Evolutionary conservation across 1,284 basidiomycete genomes (phyloP).

Genomic region (Irpex sp.): DNA sequence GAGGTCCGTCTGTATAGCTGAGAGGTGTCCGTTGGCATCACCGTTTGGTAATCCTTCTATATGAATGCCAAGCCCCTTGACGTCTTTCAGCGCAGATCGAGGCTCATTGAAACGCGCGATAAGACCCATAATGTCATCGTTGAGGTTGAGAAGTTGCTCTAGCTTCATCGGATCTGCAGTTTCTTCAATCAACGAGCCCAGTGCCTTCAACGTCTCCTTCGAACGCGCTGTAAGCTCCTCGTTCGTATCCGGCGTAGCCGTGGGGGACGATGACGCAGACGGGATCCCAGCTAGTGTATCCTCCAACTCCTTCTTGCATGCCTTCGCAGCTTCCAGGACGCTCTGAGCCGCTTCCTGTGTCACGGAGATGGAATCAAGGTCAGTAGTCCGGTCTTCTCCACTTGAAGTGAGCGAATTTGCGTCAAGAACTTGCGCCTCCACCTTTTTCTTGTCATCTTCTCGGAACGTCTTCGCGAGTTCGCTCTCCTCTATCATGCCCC

Average conservation of each 20-base stretch:
- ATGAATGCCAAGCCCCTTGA: constrained; percentile 48
- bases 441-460: constrained; percentile 60
- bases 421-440: constrained; percentile 28
- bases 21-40: constrained; percentile 5
- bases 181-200: constrained; percentile 55
- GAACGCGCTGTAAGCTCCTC: constrained; percentile 30
- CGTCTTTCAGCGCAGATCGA: constrained; percentile 26
- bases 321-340: constrained; percentile 43
- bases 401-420: constrained; percentile 18
- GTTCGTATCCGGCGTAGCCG: constrained; percentile 14
- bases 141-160: constrained; percentile 66
- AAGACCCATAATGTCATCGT: constrained; percentile 63
- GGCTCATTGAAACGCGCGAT: constrained; percentile 39
- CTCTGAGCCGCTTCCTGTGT: constrained; percentile 52
- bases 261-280: constrained; percentile 29
- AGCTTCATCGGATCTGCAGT: constrained; percentile 56
- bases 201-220: constrained; percentile 50
- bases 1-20: constrained; percentile 17
- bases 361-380: constrained; percentile 18
- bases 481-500: constrained; percentile 80
- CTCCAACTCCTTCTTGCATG: constrained; percentile 47
- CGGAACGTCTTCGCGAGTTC: constrained; percentile 68
- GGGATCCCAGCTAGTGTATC: constrained; percentile 37
- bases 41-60: constrained; percentile 15
- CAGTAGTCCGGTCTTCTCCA: constrained; percentile 17